Percentiles rank a stretch among this genome's conserved stretches.
phyloP scores from a whole-genome alignment of 257 asterid species.

The Mentha longifolia region DNA sequence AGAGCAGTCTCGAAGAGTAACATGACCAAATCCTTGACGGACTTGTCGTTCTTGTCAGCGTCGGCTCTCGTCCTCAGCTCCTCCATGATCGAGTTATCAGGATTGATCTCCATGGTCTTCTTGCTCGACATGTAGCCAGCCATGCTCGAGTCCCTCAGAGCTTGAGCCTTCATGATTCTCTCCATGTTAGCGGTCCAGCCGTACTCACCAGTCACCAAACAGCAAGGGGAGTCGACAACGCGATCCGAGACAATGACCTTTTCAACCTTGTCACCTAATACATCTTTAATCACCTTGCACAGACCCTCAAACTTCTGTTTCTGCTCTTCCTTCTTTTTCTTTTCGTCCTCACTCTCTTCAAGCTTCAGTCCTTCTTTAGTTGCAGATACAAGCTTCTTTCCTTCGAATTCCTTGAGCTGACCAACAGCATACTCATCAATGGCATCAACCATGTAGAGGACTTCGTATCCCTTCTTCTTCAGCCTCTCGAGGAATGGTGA shows the following conservation, averaged over 20 bases:
- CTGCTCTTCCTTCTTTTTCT: slow-evolving; percentile 58
- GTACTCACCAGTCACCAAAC: slow-evolving; percentile 68
- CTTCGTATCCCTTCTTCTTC: slow-evolving; percentile 71
- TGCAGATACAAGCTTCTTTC: slow-evolving; percentile 68
- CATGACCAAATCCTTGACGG: slow-evolving; percentile 63
- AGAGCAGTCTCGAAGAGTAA: slow-evolving; percentile 67
- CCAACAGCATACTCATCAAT: slow-evolving; percentile 70
- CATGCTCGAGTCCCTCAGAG: slow-evolving; percentile 66
- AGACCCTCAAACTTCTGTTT: slow-evolving; percentile 63
- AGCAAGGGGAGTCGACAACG: slow-evolving; percentile 74
- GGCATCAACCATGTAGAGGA: slow-evolving; percentile 74
- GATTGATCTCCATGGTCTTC: slow-evolving; percentile 71
- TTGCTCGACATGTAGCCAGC: slow-evolving; percentile 72
- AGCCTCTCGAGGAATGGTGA: slow-evolving; percentile 73
- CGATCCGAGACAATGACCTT: slow-evolving; percentile 69
- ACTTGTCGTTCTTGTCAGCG: slow-evolving; percentile 69
- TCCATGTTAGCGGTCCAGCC: slow-evolving; percentile 82
- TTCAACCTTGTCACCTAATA: slow-evolving; percentile 68
- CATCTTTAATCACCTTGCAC: slow-evolving; percentile 73
- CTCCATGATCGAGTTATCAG: slow-evolving; percentile 63
- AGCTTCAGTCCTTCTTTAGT: slow-evolving; percentile 79
- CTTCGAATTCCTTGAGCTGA: slow-evolving; percentile 67
- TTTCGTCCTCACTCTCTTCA: slow-evolving; percentile 67
- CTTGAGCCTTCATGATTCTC: slow-evolving; percentile 72
- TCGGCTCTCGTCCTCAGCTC: slow-evolving; percentile 73